Base-by-base conservation (phyloP, 768 basidiomycete genomes). In the Cyclocybe aegerita region DNA sequence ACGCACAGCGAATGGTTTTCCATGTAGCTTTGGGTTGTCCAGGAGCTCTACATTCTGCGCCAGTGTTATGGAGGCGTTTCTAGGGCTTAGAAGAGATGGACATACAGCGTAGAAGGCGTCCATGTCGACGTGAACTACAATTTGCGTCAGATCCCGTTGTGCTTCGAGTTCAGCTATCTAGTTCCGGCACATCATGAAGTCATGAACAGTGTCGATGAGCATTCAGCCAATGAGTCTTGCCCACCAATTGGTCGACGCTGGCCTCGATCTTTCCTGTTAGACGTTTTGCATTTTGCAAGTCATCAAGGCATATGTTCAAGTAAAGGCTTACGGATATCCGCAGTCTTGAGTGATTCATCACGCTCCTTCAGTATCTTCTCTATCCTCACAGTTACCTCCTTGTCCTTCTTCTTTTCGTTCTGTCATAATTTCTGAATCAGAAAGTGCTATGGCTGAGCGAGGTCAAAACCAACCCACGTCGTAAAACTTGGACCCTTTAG, bases 41-140 rank as follows among this genome's bases (percentile, higher is more conserved):
- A 88, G 75, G 1, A 86, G 68, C 63, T 93, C 91, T 1, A 92
- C 90, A 43, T 78, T 89, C 75, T 77, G 43, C 9, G 31, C 6
- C 43, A 49, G 11, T 17, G 15, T 48, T 46, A 31, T 49, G 32
- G 37, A 46, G 9, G 5, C 9, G 11, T 43, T 30, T n/a, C 23
- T 23, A 23, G 23, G 23, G 15, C 4, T n/a, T 12, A 5, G 11
- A 16, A 23, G 11, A 39, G 14, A 8, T 10, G 41, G 43, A 64
- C 71, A 46, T 48, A 76, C 76, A 1, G 90, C 89, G 56, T 80
- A 94, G 70, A 96, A 97, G 3, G 93, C 92, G 65, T 98, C 96
- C 83, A 95, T 93, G 62, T 99, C 97, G 30, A 97, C 85, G 63
- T 98, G 94, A 4, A 98, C 90, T 52, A 99, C 90, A 14, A 71